Evolutionary conservation across 306 rosid species (phyloP).

Genomic region (Rosa multiflora): DNA sequence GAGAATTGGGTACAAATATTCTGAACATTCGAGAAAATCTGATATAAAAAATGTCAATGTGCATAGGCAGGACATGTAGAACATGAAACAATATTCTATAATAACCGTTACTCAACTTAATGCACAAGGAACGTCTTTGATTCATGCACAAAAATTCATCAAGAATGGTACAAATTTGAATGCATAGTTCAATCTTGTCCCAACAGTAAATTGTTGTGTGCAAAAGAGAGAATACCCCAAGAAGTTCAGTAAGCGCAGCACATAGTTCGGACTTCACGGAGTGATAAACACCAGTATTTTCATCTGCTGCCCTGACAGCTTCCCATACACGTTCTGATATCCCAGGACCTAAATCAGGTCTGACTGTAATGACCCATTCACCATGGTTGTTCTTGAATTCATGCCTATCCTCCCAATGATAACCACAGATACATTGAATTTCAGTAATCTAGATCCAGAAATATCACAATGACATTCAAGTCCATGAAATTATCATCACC

Average conservation of each 20-base stretch:
- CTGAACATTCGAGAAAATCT: not conserved
- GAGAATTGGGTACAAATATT: not conserved
- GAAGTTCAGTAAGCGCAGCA: slow-evolving; percentile 68
- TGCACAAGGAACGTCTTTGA: not conserved
- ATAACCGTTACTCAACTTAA: not conserved
- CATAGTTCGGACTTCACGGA: slow-evolving; percentile 55
- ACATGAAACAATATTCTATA: not conserved
- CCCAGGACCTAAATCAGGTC: slow-evolving; percentile 82
- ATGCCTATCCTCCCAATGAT: slow-evolving; percentile 42
- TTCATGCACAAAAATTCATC: not conserved
- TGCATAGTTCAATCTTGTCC: not conserved
- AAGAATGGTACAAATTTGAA: not conserved
- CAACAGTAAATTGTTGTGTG: not conserved
- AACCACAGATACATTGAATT: not conserved
- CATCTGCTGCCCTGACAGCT: slow-evolving; percentile 59
- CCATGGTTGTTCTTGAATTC: slow-evolving; percentile 85
- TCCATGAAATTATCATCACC: slow-evolving; percentile 37
- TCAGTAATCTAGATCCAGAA: slow-evolving; percentile 11
- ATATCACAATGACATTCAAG: slow-evolving; percentile 14
- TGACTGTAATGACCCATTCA: slow-evolving; percentile 63
- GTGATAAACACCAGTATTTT: slow-evolving; percentile 38
- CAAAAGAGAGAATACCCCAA: slow-evolving; percentile 62
- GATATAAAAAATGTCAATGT: not conserved
- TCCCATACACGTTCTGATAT: slow-evolving; percentile 65
- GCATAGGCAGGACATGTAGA: not conserved